These are phyloP conservation scores for Venturia asperata DNA, from an alignment of 2,329 filamentous ascomycete species.

Conservation along the genomic window DNA sequence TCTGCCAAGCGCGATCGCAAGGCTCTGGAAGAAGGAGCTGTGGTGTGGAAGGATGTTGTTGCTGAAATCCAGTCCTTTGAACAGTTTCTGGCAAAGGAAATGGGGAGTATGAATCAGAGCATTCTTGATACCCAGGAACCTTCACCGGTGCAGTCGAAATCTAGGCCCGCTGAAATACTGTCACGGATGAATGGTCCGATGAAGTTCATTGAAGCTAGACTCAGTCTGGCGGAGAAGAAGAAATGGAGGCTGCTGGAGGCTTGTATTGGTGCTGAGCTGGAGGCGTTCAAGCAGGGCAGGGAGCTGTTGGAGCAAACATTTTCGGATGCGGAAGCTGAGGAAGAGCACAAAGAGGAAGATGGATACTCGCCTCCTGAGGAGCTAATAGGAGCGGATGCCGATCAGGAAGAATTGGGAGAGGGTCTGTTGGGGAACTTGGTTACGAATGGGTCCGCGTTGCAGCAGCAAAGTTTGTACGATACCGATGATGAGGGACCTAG, in stretches of 20 bases:
- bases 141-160: not conserved
- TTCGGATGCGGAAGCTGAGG: constrained; percentile 2
- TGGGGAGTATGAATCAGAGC: constrained; percentile 23
- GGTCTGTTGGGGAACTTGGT: constrained; percentile 24
- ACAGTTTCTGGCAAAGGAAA: constrained; percentile 48
- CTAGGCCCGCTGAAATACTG: constrained; percentile 36
- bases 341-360: not conserved
- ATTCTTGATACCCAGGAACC: constrained; percentile 22
- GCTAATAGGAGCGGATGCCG: not conserved
- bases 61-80: constrained; percentile 59
- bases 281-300: constrained; percentile 57
- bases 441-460: not conserved
- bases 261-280: constrained; percentile 66
- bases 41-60: constrained; percentile 59
- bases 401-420: not conserved
- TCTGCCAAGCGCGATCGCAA: constrained; percentile 54
- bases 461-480: constrained; percentile 24
- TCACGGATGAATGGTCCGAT: constrained; percentile 52
- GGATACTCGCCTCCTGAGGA: not conserved
- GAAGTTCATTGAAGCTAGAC: constrained; percentile 46
- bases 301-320: constrained; percentile 45
- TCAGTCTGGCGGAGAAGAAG: constrained; percentile 51
- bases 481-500: constrained; percentile 41
- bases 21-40: constrained; percentile 60
- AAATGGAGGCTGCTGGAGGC: constrained; percentile 70